A percentile compares a stretch with the other conserved stretches of the same genome.
phyloP scores from a whole-genome alignment of 176 grass and related monocot genomes.

The Chloris gayana region DNA sequence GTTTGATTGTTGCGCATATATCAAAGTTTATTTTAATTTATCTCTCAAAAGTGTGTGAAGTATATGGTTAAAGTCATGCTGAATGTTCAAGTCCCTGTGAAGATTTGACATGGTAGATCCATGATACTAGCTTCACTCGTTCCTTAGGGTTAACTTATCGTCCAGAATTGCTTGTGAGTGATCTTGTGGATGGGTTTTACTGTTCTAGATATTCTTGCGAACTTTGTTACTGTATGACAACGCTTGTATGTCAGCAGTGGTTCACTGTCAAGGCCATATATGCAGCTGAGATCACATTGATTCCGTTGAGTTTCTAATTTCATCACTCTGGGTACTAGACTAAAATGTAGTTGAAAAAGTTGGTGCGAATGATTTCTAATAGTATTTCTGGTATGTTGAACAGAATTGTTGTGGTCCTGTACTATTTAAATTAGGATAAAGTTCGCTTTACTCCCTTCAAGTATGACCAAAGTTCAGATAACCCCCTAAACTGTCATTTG shows the following conservation, averaged over 20 bases:
- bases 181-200: neutral
- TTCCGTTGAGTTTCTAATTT: neutral
- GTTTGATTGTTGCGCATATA: neutral
- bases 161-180: neutral
- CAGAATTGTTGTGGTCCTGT: neutral
- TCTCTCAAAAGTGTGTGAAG: neutral
- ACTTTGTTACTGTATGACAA: neutral
- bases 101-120: neutral
- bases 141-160: neutral
- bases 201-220: neutral
- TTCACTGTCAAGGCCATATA: neutral
- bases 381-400: neutral
- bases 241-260: neutral
- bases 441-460: too few relatives aligned
- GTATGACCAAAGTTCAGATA: too few relatives aligned
- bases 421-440: too few relatives aligned
- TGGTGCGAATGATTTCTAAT: neutral
- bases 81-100: neutral
- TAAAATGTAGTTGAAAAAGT: neutral
- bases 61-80: neutral
- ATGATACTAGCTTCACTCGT: neutral
- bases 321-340: neutral
- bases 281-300: neutral
- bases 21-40: neutral
- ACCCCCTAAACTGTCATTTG: too few relatives aligned